These are phyloP conservation scores for Trametes sp. DNA, from an alignment of 1,284 basidiomycete genomes.

Conservation along the genomic window DNA sequence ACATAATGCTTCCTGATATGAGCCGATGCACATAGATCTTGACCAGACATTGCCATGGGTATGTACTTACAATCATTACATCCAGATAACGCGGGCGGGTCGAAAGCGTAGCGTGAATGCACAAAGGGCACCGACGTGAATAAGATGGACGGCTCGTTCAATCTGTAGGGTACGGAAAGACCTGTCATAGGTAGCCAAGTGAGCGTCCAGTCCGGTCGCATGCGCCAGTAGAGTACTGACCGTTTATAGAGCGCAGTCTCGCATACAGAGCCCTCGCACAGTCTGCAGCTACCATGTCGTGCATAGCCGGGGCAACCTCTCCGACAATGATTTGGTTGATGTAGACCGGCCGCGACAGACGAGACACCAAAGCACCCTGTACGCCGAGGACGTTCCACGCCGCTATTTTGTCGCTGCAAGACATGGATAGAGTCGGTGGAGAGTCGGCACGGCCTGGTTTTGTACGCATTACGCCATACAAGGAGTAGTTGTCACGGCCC, in stretches of 20 bases:
- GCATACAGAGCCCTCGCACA: slow-evolving; percentile 68
- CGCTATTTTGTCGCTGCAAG: slow-evolving; percentile 93
- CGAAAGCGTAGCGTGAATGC: slow-evolving; percentile 59
- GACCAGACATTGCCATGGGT: background rate
- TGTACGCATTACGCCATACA: slow-evolving; percentile 81
- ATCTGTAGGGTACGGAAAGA: slow-evolving; percentile 42
- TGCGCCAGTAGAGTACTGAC: slow-evolving; percentile 36
- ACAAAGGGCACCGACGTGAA: slow-evolving; percentile 68
- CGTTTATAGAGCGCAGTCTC: slow-evolving; percentile 50
- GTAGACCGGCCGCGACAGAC: slow-evolving; percentile 69
- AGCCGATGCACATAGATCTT: background rate
- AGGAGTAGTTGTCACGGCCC: slow-evolving; percentile 81
- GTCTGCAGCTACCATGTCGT: slow-evolving; percentile 54
- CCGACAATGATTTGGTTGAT: slow-evolving; percentile 74
- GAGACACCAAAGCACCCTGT: slow-evolving; percentile 80
- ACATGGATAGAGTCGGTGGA: slow-evolving; percentile 81
- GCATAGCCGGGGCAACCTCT: slow-evolving; percentile 59
- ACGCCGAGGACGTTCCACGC: slow-evolving; percentile 83
- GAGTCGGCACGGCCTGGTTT: slow-evolving; percentile 92
- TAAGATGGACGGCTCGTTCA: slow-evolving; percentile 57
- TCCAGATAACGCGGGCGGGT: slow-evolving; percentile 44
- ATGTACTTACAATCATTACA: slow-evolving; percentile 68
- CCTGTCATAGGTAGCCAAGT: background rate
- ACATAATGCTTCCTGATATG: slow-evolving; percentile 59
- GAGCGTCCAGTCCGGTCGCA: background rate